Percentiles rank a stretch among this genome's conserved stretches.
phyloP scores from a whole-genome alignment of 176 grass and related monocot species.

The Aegilops sharonensis region DNA sequence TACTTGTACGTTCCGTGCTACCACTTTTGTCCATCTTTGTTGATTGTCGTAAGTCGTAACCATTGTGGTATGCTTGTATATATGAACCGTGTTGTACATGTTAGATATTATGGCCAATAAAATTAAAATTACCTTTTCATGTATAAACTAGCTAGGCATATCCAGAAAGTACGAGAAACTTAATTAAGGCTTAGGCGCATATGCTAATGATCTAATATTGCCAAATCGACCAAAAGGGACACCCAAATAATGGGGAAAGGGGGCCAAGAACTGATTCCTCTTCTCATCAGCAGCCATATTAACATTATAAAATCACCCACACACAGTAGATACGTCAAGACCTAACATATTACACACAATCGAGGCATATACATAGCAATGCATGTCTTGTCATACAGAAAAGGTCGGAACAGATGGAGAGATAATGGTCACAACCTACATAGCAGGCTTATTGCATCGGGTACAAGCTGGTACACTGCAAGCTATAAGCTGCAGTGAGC shows the following conservation, averaged over 20 bases:
- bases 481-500: slow-evolving; percentile 18
- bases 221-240: slow-evolving; percentile 38
- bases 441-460: neutral
- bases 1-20: neutral
- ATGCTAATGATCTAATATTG: slow-evolving; percentile 32
- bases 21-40: neutral
- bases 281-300: slow-evolving; percentile 38
- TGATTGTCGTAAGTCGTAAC: neutral
- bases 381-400: slow-evolving; percentile 27
- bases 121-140: neutral
- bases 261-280: slow-evolving; percentile 40
- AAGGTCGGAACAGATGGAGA: slow-evolving; percentile 9
- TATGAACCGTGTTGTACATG: neutral
- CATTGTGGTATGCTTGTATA: neutral
- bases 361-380: slow-evolving; percentile 16
- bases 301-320: slow-evolving; percentile 15
- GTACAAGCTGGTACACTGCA: slow-evolving; percentile 21
- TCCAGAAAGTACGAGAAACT: neutral
- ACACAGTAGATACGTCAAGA: neutral
- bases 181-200: slow-evolving; percentile 14
- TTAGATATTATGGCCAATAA: neutral
- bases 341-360: neutral
- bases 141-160: neutral
- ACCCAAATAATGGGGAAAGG: slow-evolving; percentile 24
- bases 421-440: neutral